phyloP scores from a whole-genome alignment of 331 rosid species.

The Quercus lobata region DNA sequence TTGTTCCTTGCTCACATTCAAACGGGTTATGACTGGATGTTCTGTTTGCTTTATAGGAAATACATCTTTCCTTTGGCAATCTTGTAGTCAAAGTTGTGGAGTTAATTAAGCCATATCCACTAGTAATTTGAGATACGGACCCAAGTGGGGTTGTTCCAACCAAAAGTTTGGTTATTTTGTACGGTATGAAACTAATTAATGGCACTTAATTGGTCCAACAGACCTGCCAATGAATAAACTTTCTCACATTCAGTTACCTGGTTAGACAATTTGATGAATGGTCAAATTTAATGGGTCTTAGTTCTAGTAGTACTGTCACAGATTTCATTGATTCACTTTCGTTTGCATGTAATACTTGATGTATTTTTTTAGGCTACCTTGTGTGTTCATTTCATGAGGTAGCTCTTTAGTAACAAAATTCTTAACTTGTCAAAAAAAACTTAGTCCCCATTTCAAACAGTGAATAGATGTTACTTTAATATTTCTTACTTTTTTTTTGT shows the following conservation, averaged over 20 bases:
- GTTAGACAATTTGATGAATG: too few relatives aligned
- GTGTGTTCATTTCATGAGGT: too few relatives aligned
- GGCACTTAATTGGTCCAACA: background rate
- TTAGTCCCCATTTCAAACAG: too few relatives aligned
- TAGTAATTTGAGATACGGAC: background rate
- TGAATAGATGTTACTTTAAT: too few relatives aligned
- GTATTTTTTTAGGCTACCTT: too few relatives aligned
- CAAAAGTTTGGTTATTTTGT: background rate
- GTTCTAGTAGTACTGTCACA: too few relatives aligned
- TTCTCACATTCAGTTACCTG: background rate
- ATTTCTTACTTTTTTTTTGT: too few relatives aligned
- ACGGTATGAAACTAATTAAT: background rate
- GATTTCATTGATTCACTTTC: too few relatives aligned
- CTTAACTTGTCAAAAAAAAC: too few relatives aligned
- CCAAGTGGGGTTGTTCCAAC: background rate
- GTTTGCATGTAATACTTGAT: too few relatives aligned
- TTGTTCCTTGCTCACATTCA: slow-evolving; percentile 96
- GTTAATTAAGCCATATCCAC: background rate
- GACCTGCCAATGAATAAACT: background rate
- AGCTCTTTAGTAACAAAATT: too few relatives aligned
- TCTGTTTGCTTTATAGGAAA: background rate
- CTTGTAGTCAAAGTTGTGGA: background rate
- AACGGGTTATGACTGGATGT: slow-evolving; percentile 42
- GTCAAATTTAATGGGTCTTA: too few relatives aligned
- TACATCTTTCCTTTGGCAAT: background rate